Percentiles rank a stretch among this genome's conserved stretches.
Evolutionary conservation across 1,284 basidiomycete species (phyloP).

Genomic region (Sporisorium iseilematis-ciliati): DNA sequence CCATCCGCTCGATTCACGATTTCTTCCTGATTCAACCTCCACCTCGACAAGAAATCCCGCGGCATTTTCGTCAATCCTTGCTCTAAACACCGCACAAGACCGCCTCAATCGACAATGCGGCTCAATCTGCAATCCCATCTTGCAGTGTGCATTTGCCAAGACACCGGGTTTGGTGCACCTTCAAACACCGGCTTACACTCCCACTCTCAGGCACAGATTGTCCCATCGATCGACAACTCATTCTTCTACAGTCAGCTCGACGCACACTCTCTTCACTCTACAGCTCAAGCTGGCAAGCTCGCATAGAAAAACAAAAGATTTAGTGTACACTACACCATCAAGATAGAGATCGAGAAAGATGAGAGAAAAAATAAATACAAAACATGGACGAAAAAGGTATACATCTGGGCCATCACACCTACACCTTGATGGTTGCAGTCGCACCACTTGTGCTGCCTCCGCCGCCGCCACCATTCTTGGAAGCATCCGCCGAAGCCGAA

Average conservation of each 20-base stretch:
- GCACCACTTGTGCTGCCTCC: background rate
- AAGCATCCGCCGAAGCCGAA: slow-evolving; percentile 10
- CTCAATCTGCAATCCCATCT: too few relatives aligned
- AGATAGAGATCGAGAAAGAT: background rate
- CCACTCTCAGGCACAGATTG: too few relatives aligned
- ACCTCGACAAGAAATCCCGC: background rate
- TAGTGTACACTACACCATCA: slow-evolving; percentile 10
- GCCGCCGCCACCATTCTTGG: slow-evolving; percentile 2
- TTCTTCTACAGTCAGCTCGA: too few relatives aligned
- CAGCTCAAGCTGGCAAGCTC: too few relatives aligned
- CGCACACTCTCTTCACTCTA: too few relatives aligned
- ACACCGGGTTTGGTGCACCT: too few relatives aligned
- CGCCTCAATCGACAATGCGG: too few relatives aligned
- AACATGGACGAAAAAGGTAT: slow-evolving; percentile 1
- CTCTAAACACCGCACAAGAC: background rate
- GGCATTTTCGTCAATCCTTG: background rate
- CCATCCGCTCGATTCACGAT: background rate
- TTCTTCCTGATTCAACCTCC: slow-evolving; percentile 1
- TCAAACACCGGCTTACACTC: too few relatives aligned
- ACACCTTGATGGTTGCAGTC: slow-evolving; percentile 14
- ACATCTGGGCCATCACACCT: slow-evolving; percentile 8
- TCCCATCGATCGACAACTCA: too few relatives aligned
- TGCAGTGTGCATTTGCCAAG: too few relatives aligned
- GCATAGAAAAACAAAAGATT: slow-evolving; percentile 1
- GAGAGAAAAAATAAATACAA: slow-evolving; percentile 1